phyloP scores from a whole-genome alignment of 352 stramenopile species.

The Phytophthora fragariaefolia region DNA sequence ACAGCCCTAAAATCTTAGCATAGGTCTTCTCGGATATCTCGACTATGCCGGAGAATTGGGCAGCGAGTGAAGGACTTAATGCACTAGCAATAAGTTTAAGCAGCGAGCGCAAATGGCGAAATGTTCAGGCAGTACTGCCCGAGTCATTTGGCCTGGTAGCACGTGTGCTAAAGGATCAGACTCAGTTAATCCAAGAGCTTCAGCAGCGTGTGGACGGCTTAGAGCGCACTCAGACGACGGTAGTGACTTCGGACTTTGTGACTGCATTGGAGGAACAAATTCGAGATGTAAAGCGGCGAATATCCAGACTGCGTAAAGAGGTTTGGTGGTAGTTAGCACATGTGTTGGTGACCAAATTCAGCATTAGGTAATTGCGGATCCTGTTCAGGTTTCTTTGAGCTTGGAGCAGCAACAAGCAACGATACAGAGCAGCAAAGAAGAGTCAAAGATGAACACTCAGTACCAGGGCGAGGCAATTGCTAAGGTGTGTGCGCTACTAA shows the following conservation, averaged over 20 bases:
- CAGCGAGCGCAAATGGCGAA: constrained; percentile 63
- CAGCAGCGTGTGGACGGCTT: constrained; percentile 26
- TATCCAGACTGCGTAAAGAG: constrained; percentile 26
- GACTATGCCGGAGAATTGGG: constrained; percentile 1
- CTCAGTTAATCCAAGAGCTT: constrained; percentile 31
- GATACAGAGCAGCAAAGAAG: constrained; percentile 4
- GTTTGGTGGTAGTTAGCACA: no score
- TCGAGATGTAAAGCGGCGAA: constrained; percentile 16
- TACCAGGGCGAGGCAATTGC: background rate
- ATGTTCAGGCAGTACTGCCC: constrained; percentile 62
- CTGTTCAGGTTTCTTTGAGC: constrained; percentile 17
- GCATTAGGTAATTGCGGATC: background rate
- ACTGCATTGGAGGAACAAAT: constrained; percentile 18
- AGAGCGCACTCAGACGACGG: constrained; percentile 7
- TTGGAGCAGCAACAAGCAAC: constrained; percentile 22
- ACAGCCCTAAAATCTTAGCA: constrained; percentile 1
- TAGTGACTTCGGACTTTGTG: constrained; percentile 1
- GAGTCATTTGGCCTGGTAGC: constrained; percentile 49
- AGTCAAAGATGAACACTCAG: background rate
- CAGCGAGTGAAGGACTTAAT: background rate
- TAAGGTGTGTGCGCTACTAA: constrained; percentile 2
- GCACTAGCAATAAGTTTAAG: constrained; percentile 35
- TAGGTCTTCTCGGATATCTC: background rate
- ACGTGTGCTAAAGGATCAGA: constrained; percentile 48
- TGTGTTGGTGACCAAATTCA: no score